Percentiles rank a stretch among this genome's conserved stretches.
phyloP scores from a whole-genome alignment of 2,329 filamentous ascomycete species.

The Colletotrichum godetiae region DNA sequence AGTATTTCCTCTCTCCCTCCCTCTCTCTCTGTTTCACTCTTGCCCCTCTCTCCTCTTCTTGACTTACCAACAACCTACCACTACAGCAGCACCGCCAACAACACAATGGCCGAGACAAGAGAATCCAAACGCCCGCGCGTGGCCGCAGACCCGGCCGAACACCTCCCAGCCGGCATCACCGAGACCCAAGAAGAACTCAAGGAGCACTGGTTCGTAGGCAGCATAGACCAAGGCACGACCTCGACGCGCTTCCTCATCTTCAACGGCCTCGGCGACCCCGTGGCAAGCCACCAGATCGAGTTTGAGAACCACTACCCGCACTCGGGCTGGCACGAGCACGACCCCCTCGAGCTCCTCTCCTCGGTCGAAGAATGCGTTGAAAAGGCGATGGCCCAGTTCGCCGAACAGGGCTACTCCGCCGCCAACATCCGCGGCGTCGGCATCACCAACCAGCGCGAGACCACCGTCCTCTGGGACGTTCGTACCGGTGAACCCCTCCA shows the following conservation, averaged over 20 bases:
- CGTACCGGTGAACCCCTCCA: constrained; percentile 82
- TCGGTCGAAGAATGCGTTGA: constrained; percentile 86
- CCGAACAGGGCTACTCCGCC: constrained; percentile 73
- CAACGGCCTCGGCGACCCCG: constrained; percentile 79
- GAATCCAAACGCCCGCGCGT: constrained; percentile 28
- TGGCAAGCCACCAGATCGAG: constrained; percentile 87
- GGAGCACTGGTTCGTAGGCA: constrained; percentile 78
- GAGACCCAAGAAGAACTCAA: constrained; percentile 46
- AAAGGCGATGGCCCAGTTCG: constrained; percentile 77
- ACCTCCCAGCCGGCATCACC: constrained; percentile 45
- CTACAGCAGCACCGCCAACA: neutral
- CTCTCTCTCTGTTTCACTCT: neutral
- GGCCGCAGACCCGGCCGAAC: constrained; percentile 28
- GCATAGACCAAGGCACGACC: constrained; percentile 92
- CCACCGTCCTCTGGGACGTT: constrained; percentile 86
- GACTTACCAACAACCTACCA: neutral
- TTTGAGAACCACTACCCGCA: constrained; percentile 87
- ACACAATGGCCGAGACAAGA: constrained; percentile 29
- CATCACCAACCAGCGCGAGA: constrained; percentile 92
- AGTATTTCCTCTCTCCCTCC: neutral
- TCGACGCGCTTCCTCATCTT: constrained; percentile 93
- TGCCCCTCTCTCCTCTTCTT: neutral
- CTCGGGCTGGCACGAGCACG: constrained; percentile 94
- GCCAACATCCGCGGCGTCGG: constrained; percentile 81
- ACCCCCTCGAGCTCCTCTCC: constrained; percentile 79